Evolutionary conservation across 768 basidiomycete genomes (phyloP).

Genomic region (Trametes meyenii): DNA sequence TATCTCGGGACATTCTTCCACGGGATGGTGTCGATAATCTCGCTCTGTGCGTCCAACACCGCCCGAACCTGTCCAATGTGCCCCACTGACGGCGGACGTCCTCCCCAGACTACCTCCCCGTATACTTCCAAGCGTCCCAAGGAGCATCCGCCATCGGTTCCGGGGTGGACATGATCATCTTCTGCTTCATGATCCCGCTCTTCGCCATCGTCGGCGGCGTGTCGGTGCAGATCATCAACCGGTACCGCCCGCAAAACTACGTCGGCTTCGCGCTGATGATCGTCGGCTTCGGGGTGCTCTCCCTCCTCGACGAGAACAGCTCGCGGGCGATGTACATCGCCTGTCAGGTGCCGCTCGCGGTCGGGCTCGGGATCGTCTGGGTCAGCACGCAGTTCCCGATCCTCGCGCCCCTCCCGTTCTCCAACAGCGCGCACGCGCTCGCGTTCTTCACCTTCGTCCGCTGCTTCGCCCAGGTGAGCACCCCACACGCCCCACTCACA

Average conservation of each 20-base stretch:
- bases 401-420: constrained; percentile 39
- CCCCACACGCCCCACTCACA: no score
- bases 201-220: constrained; percentile 41
- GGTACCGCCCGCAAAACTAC: constrained; percentile 38
- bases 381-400: constrained; percentile 29
- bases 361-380: background rate
- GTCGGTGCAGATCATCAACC: constrained; percentile 30
- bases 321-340: background rate
- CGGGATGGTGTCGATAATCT: constrained; percentile 10
- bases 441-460: constrained; percentile 36
- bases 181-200: constrained; percentile 40
- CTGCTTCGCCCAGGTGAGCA: constrained; percentile 27
- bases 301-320: background rate
- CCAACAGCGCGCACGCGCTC: constrained; percentile 39
- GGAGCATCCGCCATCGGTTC: constrained; percentile 39
- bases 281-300: constrained; percentile 23
- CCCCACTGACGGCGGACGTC: no score
- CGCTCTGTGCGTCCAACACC: constrained; percentile 11
- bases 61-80: background rate
- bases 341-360: no score
- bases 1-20: constrained; percentile 15
- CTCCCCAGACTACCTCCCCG: constrained; percentile 41
- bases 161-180: constrained; percentile 40
- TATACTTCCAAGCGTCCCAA: constrained; percentile 49
- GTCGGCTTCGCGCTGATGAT: constrained; percentile 24